Evolutionary conservation across 345 rosid genomes (phyloP), one percentile per base, ranked within the genome.

Genomic region (Syzygium jambos): DNA sequence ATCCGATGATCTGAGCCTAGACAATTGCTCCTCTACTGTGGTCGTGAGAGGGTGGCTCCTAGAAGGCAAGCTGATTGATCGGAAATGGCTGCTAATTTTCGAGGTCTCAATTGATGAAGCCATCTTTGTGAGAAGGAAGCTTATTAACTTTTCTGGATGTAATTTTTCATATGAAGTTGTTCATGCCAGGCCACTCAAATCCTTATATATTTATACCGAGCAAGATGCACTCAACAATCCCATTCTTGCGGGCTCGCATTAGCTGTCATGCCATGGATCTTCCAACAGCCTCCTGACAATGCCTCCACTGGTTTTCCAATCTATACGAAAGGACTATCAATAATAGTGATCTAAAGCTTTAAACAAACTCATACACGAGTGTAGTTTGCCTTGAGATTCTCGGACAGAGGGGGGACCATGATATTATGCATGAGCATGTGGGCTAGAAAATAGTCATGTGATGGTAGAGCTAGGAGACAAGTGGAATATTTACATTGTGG

Each of bases 11-110:
- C 78, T 85, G 11, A 88, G 11, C 85, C 53, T 85, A 17, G 9
- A n/a, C 78, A 88, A 77, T 14, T 68, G 87, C 77, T 88, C 89
- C 77, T 88, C 89, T 1, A 46, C 27, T 1, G 19, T 4, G 8
- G 43, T 6, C 14, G 21, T 54, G 3, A 88, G 19, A 54, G 85
- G 89, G 54, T 88, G 87, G 59, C 52, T 38, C 14, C 57, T 78
- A 10, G 85, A 88, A n/a, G 89, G 85, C 52, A 88, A 85, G 73
- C 87, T 88, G 77, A 46, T 85, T 0, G 89, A 88, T 51, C 87
- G 84, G 38, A 59, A 9, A n/a, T 88, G 87, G 63, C 52, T 9
- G 4, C 46, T 17, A 52, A 21, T 8, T 87, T 83, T 61, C 4
- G 68, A 12, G 29, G 84, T 80, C 84, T 59, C 85, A 3, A 61